Conservation (phyloP, 2,329 filamentous ascomycete genomes). For the Pseudophaeomoniella oleicola region DNA sequence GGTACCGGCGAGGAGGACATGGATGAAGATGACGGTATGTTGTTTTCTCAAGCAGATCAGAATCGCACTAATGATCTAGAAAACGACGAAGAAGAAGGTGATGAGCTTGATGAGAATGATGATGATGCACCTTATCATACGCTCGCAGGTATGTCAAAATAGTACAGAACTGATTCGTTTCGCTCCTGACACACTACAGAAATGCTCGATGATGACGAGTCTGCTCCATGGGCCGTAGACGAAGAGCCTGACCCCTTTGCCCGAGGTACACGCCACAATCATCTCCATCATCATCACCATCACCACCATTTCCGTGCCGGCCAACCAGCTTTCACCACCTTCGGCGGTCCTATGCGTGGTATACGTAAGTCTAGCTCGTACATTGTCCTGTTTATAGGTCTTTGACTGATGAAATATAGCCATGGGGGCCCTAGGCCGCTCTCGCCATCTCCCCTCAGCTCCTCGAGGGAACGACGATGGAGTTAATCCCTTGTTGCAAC, state of each 20-base stretch:
- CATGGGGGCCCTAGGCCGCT: slow-evolving; percentile 23
- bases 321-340: slow-evolving; percentile 10
- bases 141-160: too few relatives aligned
- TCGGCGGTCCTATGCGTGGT: slow-evolving; percentile 9
- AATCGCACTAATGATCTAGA: slow-evolving; percentile 24
- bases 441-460: slow-evolving; percentile 31
- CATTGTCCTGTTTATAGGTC: too few relatives aligned
- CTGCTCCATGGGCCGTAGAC: slow-evolving; percentile 35
- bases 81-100: slow-evolving; percentile 26
- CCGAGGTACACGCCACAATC: slow-evolving; percentile 20
- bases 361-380: too few relatives aligned
- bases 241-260: slow-evolving; percentile 34
- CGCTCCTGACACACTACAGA: too few relatives aligned
- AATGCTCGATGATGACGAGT: slow-evolving; percentile 24
- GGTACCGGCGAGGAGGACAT: slow-evolving; percentile 48
- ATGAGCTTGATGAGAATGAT: slow-evolving; percentile 27
- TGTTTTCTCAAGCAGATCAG: slow-evolving; percentile 42
- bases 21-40: slow-evolving; percentile 40
- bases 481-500: slow-evolving; percentile 71
- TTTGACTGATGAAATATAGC: neutral
- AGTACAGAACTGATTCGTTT: too few relatives aligned
- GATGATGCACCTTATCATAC: slow-evolving; percentile 17
- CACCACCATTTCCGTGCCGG: slow-evolving; percentile 40
- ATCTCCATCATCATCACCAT: slow-evolving; percentile 33
- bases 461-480: slow-evolving; percentile 60